A percentile compares a stretch with the other conserved stretches of the same genome.
These are phyloP conservation scores for Aspergillus ibericus DNA, from an alignment of 2,329 filamentous ascomycete genomes.

Conservation along the genomic window DNA sequence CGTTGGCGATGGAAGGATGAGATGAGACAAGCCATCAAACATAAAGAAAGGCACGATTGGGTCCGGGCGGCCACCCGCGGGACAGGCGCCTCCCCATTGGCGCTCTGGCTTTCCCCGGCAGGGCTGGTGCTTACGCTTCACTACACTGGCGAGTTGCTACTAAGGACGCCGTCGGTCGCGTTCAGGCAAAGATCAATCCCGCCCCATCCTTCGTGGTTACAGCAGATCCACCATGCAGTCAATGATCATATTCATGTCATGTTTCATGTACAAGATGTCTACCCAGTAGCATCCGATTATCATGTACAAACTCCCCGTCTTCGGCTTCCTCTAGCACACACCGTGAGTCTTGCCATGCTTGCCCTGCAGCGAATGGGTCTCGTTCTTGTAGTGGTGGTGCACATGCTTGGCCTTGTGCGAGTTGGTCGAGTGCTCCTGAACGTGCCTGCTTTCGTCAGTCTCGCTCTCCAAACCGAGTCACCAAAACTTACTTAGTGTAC, in stretches of 20 bases:
- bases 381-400: constrained; percentile 60
- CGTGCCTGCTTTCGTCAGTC: constrained; percentile 38
- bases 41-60: constrained; percentile 2
- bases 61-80: neutral
- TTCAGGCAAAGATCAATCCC: too few relatives aligned
- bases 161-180: too few relatives aligned
- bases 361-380: constrained; percentile 84
- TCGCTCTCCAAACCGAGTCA: neutral
- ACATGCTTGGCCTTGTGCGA: constrained; percentile 56
- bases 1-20: constrained; percentile 1
- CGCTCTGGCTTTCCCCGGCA: too few relatives aligned
- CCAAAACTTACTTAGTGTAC: constrained; percentile 60
- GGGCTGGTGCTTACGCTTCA: too few relatives aligned
- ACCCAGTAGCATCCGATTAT: neutral
- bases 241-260: neutral
- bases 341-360: constrained; percentile 89
- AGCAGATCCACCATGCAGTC: neutral
- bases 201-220: too few relatives aligned
- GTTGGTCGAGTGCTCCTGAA: constrained; percentile 57
- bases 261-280: neutral
- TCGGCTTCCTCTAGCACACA: constrained; percentile 61
- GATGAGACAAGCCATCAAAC: neutral
- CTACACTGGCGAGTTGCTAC: too few relatives aligned
- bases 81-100: neutral
- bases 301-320: neutral